A percentile compares a stretch with the other conserved stretches of the same genome.
These are phyloP conservation scores for Fusarium napiforme DNA, from an alignment of 2,329 filamentous ascomycete genomes.

Conservation along the genomic window DNA sequence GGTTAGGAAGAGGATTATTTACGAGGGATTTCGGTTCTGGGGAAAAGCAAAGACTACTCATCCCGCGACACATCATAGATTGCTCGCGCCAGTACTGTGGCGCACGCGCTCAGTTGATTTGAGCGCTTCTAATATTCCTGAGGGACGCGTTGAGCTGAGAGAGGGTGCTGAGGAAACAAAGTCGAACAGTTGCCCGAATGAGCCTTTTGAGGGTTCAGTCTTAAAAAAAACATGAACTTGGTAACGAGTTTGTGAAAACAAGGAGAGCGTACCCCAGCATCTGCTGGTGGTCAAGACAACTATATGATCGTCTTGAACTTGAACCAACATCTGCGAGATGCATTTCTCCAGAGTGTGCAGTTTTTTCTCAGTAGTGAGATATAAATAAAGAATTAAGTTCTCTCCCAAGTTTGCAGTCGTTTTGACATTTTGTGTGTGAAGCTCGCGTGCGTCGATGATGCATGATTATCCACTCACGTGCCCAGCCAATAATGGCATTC, in stretches of 20 bases:
- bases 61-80: slow-evolving; percentile 55
- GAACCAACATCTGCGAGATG: slow-evolving; percentile 8
- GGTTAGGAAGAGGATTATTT: slow-evolving; percentile 45
- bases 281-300: not conserved
- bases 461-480: slow-evolving; percentile 11
- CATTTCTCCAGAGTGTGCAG: not conserved
- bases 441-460: not conserved
- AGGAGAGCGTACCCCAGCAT: slow-evolving; percentile 13
- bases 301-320: not conserved
- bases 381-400: slow-evolving; percentile 35
- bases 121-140: slow-evolving; percentile 47
- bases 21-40: slow-evolving; percentile 47
- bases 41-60: slow-evolving; percentile 52
- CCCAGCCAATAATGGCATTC: slow-evolving; percentile 10
- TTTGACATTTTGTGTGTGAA: slow-evolving; percentile 10
- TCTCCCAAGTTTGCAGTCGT: slow-evolving; percentile 5
- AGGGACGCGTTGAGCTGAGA: slow-evolving; percentile 41
- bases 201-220: slow-evolving; percentile 13
- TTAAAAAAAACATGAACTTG: slow-evolving; percentile 13
- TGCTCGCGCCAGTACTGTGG: slow-evolving; percentile 47
- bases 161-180: slow-evolving; percentile 20
- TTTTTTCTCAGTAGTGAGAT: slow-evolving; percentile 29
- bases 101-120: slow-evolving; percentile 41
- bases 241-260: slow-evolving; percentile 10
- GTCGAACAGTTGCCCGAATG: slow-evolving; percentile 14